These are phyloP conservation scores for Leccinum fallax DNA, from an alignment of 1,284 basidiomycete genomes.

Conservation along the genomic window DNA sequence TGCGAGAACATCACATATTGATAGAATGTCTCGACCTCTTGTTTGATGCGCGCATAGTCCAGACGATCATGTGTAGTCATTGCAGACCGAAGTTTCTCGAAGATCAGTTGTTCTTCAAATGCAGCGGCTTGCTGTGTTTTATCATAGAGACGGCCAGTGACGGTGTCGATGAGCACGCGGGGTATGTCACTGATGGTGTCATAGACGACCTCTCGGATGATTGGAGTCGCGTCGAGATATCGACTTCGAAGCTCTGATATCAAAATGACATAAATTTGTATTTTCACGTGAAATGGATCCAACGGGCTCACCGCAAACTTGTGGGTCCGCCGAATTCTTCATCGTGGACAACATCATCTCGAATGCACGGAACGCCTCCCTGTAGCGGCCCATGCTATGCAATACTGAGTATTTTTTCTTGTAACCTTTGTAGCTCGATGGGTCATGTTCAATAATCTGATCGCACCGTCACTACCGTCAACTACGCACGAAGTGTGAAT, in stretches of 20 bases:
- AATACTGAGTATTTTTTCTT: not conserved
- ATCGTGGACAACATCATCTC: too few relatives aligned
- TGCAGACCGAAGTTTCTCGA: not conserved
- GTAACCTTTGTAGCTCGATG: not conserved
- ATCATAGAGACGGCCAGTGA: not conserved
- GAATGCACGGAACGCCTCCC: too few relatives aligned
- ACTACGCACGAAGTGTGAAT: too few relatives aligned
- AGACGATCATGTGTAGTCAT: not conserved
- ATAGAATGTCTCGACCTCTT: not conserved
- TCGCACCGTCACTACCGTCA: too few relatives aligned
- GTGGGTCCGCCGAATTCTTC: too few relatives aligned
- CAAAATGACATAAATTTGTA: not conserved
- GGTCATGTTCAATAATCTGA: too few relatives aligned
- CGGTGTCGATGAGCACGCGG: not conserved
- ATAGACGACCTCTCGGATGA: not conserved
- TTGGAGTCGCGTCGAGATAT: not conserved
- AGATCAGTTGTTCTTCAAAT: not conserved
- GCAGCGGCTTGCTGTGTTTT: not conserved
- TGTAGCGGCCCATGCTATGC: not conserved
- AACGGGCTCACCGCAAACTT: not conserved
- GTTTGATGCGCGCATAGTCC: not conserved
- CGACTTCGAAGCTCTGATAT: not conserved
- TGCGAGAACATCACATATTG: not conserved
- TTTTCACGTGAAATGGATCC: not conserved
- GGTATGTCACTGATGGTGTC: not conserved